Evolutionary conservation across 306 rosid genomes (phyloP).

Genomic region (Astragalus membranaceus): DNA sequence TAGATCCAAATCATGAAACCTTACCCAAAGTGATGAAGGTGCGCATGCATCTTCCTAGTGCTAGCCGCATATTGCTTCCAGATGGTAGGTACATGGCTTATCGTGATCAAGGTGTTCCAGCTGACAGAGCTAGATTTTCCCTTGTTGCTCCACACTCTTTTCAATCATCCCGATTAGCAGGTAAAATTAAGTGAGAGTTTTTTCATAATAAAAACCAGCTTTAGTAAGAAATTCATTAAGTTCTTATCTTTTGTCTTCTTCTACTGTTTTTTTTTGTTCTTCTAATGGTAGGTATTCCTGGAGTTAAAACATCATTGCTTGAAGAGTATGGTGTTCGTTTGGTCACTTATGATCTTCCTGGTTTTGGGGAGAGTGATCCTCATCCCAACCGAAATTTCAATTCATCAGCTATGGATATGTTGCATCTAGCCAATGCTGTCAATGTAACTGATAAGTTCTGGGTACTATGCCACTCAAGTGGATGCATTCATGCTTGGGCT

Average conservation of each 20-base stretch:
- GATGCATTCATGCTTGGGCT: constrained; percentile 89
- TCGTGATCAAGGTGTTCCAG: constrained; percentile 69
- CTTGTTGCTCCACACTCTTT: constrained; percentile 82
- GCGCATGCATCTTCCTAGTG: constrained; percentile 71
- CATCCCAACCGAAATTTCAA: constrained; percentile 72
- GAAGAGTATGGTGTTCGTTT: constrained; percentile 81
- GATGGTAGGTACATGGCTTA: constrained; percentile 90
- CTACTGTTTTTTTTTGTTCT: neutral
- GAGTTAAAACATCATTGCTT: constrained; percentile 62
- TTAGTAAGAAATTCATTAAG: neutral
- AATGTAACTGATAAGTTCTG: constrained; percentile 77
- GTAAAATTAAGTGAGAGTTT: constrained; percentile 17
- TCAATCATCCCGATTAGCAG: constrained; percentile 89
- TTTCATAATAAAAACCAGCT: neutral
- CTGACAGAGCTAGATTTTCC: constrained; percentile 61
- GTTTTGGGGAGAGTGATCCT: constrained; percentile 98
- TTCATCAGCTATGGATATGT: constrained; percentile 80
- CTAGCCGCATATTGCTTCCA: constrained; percentile 70
- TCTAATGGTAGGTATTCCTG: constrained; percentile 59
- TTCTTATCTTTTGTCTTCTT: neutral
- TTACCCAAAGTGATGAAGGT: constrained; percentile 38
- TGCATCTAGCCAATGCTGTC: constrained; percentile 58
- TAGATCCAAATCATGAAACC: constrained; percentile 42
- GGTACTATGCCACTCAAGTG: constrained; percentile 81
- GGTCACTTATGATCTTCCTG: constrained; percentile 92